Evolutionary conservation across 2,329 filamentous ascomycete genomes (phyloP), one percentile per base, ranked within the genome.

Genomic region (Elsinoe batatas): DNA sequence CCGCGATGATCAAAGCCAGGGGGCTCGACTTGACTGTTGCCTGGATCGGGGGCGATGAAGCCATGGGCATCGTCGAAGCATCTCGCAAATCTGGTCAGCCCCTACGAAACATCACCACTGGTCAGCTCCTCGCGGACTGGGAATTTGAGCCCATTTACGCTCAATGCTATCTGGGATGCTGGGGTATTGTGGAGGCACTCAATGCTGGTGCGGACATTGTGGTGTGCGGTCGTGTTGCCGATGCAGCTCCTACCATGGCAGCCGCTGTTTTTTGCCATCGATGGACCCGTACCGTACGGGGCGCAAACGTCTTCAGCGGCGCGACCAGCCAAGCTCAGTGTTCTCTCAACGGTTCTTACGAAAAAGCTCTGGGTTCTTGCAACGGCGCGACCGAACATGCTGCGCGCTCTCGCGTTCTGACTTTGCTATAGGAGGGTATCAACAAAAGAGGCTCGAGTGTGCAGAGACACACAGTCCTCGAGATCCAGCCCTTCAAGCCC

Each of bases 31-130:
- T 77, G 15, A 75, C 71, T 59, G 69, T 77, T 2, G 75, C 75
- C 8, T 77, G 72, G 69, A 67, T 78, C 17, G 72, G 70, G 33
- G 75, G 75, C 2, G 75, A 78, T 58, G 70, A 74, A 57, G 71
- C 57, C 1, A 53, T 54, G 30, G 32, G 54, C 43, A 36, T 53
- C 3, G 46, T 58, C 32, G 36, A 32, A 18, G 10, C 7, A 10
- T n/a, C 20, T 7, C 38, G 44, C n/a, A 22, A 35, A 26, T 35
- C 30, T 5, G 18, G 43, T 3, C 35, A 20, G 18, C 43, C 30
- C 8, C 49, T 53, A 11, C 46, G 17, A 17, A 47, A 26, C 30
- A 57, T 36, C 20, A 54, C 30, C 32, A 59, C 35, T 15, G 53
- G 50, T 30, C 26, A 40, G 35, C 5, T 37, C 7, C 33, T 53